These are phyloP conservation scores for Penicillium sp. DNA, from an alignment of 2,329 filamentous ascomycete species.

Conservation along the genomic window DNA sequence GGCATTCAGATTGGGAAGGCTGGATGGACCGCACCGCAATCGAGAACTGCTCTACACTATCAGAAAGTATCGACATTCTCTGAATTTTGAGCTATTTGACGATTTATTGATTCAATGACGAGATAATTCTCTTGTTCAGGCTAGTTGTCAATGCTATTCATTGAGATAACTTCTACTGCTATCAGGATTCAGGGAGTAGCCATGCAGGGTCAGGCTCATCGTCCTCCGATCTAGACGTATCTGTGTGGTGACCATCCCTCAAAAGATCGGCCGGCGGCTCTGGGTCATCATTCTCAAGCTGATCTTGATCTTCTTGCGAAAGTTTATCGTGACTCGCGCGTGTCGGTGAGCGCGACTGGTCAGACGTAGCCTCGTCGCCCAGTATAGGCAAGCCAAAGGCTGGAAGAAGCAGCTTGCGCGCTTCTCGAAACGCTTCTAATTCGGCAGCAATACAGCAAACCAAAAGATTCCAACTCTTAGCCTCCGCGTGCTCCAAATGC, in stretches of 20 bases:
- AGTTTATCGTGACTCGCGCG: background rate
- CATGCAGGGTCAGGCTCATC: constrained; percentile 47
- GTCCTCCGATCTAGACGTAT: constrained; percentile 34
- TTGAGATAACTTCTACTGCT: background rate
- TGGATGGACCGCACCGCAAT: background rate
- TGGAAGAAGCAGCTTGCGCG: constrained; percentile 34
- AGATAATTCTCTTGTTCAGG: background rate
- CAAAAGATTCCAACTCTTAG: constrained; percentile 59
- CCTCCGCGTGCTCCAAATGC: constrained; percentile 51
- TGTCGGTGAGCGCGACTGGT: constrained; percentile 8
- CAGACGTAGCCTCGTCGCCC: constrained; percentile 10
- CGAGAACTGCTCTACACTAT: background rate
- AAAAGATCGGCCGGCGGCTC: constrained; percentile 40
- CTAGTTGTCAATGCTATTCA: background rate
- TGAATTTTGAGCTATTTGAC: background rate
- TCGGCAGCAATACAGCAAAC: constrained; percentile 63
- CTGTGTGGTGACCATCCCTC: constrained; percentile 24
- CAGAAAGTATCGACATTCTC: background rate
- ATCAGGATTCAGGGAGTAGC: constrained; percentile 24
- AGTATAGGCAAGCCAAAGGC: constrained; percentile 31
- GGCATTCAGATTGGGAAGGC: background rate
- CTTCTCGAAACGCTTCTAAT: constrained; percentile 53
- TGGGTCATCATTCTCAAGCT: constrained; percentile 29
- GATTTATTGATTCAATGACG: background rate
- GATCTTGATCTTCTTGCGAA: constrained; percentile 13